Base-by-base conservation (phyloP, 176 grass and related monocot species). In the Phyllostachys edulis region DNA sequence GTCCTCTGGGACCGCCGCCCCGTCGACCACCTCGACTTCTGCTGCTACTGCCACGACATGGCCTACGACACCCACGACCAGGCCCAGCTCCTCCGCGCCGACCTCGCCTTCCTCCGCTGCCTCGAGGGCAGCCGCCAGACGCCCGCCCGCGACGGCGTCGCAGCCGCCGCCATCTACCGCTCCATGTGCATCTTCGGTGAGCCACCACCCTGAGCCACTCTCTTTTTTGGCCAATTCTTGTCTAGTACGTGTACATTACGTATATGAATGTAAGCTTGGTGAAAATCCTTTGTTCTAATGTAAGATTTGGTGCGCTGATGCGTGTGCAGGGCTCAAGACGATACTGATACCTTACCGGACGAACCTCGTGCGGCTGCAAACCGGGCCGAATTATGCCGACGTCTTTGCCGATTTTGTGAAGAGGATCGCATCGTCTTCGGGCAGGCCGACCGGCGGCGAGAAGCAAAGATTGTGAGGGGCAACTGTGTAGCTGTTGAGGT, bases 11-110 rank as follows among this genome's bases (percentile, higher is more conserved):
- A 99, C 55, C 88, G 77, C 27, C 88, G 96, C 69, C 93, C 96
- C 41, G 85, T 93, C 37, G 93, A 99, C 81, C 94, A 91, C 89
- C 87, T 99, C 40, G 96, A 99, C 81, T 95, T 95, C 80, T 99
- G 96, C 87, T 99, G 96, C 82, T 99, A 96, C 84, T 99, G 96
- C 87, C 96, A 99, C 87, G 93, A 99, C 80, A 99, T 99, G 69
- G 93, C 93, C 26, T 99, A 96, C 81, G 96, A 99, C 78, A 96
- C 96, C 1, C 85, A 96, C 80, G 96, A 99, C 77, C 96, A 99
- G 84, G 93, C 88, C 0, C 85, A 90, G 84, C 93, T 99, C 76
- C 90, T 99, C 69, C 90, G 89, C 78, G 93, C 96, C 51, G 93
- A 99, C 85, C 85, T 99, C 67, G 76, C 93, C 24, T 99, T 96